These are phyloP conservation scores for Termitomyces sp. DNA, from an alignment of 768 basidiomycete genomes.

Conservation along the genomic window DNA sequence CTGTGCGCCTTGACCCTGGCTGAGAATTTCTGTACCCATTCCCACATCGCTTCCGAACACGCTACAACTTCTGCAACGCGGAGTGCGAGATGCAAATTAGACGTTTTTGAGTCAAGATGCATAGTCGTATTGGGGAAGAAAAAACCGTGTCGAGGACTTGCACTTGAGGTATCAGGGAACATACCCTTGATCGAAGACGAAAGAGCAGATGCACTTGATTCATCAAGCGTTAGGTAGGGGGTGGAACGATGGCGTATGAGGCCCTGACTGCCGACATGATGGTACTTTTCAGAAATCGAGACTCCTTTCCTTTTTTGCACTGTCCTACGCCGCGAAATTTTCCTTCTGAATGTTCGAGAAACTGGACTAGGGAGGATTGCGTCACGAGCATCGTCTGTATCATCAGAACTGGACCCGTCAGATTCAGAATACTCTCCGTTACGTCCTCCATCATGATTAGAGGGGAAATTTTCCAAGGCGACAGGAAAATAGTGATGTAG, in stretches of 20 bases:
- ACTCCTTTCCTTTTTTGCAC: slow-evolving; percentile 18
- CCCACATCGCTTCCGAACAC: slow-evolving; percentile 79
- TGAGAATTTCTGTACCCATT: slow-evolving; percentile 58
- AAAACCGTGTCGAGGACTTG: slow-evolving; percentile 19
- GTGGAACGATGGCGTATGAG: slow-evolving; percentile 32
- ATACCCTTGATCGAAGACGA: slow-evolving; percentile 33
- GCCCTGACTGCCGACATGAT: slow-evolving; percentile 29
- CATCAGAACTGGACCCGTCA: slow-evolving; percentile 22
- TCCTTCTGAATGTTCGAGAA: slow-evolving; percentile 17
- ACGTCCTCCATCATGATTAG: not conserved
- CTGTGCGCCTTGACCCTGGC: slow-evolving; percentile 9
- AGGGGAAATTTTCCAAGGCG: slow-evolving; percentile 15
- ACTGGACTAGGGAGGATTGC: slow-evolving; percentile 26
- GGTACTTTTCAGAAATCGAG: slow-evolving; percentile 20
- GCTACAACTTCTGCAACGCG: slow-evolving; percentile 62
- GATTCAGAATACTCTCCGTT: slow-evolving; percentile 8
- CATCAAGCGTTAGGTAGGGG: slow-evolving; percentile 44
- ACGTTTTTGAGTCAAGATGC: slow-evolving; percentile 49
- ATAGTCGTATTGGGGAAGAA: slow-evolving; percentile 50
- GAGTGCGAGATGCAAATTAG: slow-evolving; percentile 61
- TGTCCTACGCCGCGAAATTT: slow-evolving; percentile 10
- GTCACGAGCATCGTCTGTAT: slow-evolving; percentile 30
- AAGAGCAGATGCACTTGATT: slow-evolving; percentile 33
- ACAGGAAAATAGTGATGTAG: slow-evolving; percentile 55
- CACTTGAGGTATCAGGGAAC: slow-evolving; percentile 15